phyloP scores from a whole-genome alignment of 129 eudicot genomes.

The Arctium minus region DNA sequence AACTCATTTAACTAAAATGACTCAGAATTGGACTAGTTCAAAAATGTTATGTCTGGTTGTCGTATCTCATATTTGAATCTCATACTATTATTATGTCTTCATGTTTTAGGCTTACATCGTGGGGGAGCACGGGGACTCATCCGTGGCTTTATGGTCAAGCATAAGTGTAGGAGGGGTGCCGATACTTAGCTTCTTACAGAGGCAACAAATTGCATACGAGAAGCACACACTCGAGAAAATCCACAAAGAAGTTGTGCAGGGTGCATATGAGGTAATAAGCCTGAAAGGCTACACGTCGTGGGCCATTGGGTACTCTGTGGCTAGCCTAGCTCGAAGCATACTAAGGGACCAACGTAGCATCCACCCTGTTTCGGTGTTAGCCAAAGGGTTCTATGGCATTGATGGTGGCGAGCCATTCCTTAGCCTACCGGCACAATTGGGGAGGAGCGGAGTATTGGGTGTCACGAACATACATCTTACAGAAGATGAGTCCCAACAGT shows the following conservation, averaged over 20 bases:
- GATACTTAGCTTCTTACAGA: conserved; percentile 64
- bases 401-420: conserved; percentile 65
- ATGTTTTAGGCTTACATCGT: conserved; percentile 72
- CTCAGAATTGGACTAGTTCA: too few species aligned
- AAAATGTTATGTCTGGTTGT: too few species aligned
- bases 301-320: conserved; percentile 96
- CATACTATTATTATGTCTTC: not conserved
- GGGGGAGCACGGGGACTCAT: conserved; percentile 96
- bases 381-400: conserved; percentile 76
- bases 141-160: conserved; percentile 98
- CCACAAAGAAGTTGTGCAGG: conserved; percentile 67
- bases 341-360: conserved; percentile 78
- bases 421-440: conserved; percentile 87
- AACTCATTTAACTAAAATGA: too few species aligned
- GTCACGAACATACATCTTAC: conserved; percentile 77
- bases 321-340: conserved; percentile 68
- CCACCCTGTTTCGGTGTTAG: conserved; percentile 87
- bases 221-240: conserved; percentile 64
- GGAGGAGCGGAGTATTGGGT: conserved; percentile 80
- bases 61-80: not conserved
- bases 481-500: conserved; percentile 54
- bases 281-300: conserved; percentile 97
- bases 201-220: conserved; percentile 68
- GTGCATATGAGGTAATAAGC: conserved; percentile 86
- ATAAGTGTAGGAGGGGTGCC: conserved; percentile 95